These are phyloP conservation scores for Porpolomopsis calyptriformis DNA, from an alignment of 768 basidiomycete genomes.

Conservation along the genomic window DNA sequence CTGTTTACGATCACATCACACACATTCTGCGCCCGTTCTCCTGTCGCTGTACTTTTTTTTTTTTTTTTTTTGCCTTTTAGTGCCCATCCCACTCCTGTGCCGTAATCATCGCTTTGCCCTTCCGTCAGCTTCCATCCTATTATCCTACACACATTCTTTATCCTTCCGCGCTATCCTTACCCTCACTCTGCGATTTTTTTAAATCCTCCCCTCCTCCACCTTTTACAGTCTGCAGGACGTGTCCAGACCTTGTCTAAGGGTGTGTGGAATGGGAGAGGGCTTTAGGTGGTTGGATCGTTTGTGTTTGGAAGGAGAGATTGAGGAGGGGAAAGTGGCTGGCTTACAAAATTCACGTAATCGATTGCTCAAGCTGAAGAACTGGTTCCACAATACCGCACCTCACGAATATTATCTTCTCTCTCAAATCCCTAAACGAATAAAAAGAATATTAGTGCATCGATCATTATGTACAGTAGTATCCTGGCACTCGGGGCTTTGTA, in stretches of 20 bases:
- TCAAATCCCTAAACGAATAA: too few species aligned
- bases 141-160: conserved; percentile 5
- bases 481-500: too few species aligned
- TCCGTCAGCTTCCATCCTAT: not conserved
- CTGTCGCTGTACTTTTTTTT: conserved; percentile 1
- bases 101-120: not conserved
- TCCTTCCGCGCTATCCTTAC: conserved; percentile 7
- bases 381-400: too few species aligned
- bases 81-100: not conserved
- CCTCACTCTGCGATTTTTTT: conserved; percentile 30
- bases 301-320: conserved; percentile 8
- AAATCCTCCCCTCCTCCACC: conserved; percentile 64
- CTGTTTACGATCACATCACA: conserved; percentile 15
- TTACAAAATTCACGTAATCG: not conserved
- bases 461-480: too few species aligned
- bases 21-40: conserved; percentile 24
- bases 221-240: conserved; percentile 21
- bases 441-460: too few species aligned
- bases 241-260: conserved; percentile 34
- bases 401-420: too few species aligned
- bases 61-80: too few species aligned
- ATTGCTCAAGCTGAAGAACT: too few species aligned
- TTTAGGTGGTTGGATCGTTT: conserved; percentile 16
- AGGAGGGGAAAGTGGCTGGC: not conserved
- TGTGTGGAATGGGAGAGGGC: conserved; percentile 65